Percentiles rank a stretch among this genome's conserved stretches.
Conservation (phyloP, 208 protist genomes). For the Tritrichomonas foetus region DNA sequence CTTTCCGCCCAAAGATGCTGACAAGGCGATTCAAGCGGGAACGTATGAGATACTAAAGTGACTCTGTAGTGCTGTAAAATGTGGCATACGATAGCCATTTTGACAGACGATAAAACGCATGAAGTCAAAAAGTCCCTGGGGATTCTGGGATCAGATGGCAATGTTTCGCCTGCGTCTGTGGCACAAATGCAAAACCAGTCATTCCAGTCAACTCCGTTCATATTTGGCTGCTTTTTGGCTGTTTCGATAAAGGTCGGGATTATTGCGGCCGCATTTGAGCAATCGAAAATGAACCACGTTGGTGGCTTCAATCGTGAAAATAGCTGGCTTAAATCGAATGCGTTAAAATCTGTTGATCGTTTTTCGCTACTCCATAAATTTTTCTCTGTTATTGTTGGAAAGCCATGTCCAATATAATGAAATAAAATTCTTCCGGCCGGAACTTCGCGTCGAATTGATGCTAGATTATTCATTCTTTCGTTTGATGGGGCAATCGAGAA, state of each 20-base stretch:
- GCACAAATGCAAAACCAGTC: conserved; percentile 29
- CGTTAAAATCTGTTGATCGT: neutral
- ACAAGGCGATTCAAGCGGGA: neutral
- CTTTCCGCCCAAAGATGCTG: neutral
- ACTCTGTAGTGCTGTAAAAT: neutral
- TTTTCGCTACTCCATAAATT: neutral
- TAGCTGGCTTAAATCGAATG: neutral
- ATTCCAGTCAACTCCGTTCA: neutral
- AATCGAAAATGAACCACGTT: conserved; percentile 37
- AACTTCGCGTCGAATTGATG: neutral
- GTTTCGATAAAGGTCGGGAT: neutral
- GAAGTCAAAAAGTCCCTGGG: conserved; percentile 1
- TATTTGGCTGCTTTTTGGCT: neutral
- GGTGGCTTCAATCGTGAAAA: neutral
- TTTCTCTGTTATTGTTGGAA: conserved; percentile 28
- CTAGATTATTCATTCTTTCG: neutral
- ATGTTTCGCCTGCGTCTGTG: neutral
- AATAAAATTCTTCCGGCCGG: neutral
- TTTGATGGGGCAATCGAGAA: neutral
- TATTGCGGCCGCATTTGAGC: conserved; percentile 8
- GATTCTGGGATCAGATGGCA: neutral
- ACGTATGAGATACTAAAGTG: neutral
- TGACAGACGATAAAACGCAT: neutral
- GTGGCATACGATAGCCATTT: conserved; percentile 16
- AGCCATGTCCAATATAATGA: conserved; percentile 18